phyloP scores from a whole-genome alignment of 768 basidiomycete species.

The Daedaleopsis nitida region DNA sequence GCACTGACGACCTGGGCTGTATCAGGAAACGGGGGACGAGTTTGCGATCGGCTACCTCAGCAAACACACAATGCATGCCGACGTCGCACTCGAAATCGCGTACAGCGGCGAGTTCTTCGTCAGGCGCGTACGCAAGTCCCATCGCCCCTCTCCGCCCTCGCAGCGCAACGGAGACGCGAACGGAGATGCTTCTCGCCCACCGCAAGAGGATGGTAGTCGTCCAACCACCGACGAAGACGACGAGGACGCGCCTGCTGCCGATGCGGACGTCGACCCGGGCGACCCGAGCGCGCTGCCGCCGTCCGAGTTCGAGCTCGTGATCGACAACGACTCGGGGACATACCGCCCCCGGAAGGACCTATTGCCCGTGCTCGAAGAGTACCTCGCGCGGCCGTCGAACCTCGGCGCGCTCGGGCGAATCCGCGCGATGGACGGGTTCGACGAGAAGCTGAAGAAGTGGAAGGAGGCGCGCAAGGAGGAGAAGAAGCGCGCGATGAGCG shows the following conservation, averaged over 20 bases:
- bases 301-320: conserved; percentile 44
- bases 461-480: conserved; percentile 33
- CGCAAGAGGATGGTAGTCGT: too few species aligned
- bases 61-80: conserved; percentile 51
- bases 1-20: not conserved
- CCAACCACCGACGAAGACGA: not conserved
- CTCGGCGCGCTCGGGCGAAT: conserved; percentile 42
- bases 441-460: conserved; percentile 40
- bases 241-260: not conserved
- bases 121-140: conserved; percentile 24
- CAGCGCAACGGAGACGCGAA: conserved; percentile 1
- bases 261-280: conserved; percentile 14
- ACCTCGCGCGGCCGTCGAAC: conserved; percentile 35
- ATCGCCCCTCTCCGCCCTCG: not conserved
- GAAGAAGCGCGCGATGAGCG: conserved; percentile 30
- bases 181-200: conserved; percentile 2
- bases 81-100: conserved; percentile 44
- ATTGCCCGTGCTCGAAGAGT: conserved; percentile 39
- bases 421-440: conserved; percentile 39
- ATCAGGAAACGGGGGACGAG: conserved; percentile 45
- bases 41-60: conserved; percentile 44
- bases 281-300: conserved; percentile 15
- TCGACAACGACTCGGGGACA: conserved; percentile 51
- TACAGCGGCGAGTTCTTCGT: conserved; percentile 46
- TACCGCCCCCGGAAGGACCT: conserved; percentile 45